Percentiles rank a stretch among this genome's conserved stretches.
phyloP scores from a whole-genome alignment of 2,329 filamentous ascomycete genomes.

The Arthroderma sp. region DNA sequence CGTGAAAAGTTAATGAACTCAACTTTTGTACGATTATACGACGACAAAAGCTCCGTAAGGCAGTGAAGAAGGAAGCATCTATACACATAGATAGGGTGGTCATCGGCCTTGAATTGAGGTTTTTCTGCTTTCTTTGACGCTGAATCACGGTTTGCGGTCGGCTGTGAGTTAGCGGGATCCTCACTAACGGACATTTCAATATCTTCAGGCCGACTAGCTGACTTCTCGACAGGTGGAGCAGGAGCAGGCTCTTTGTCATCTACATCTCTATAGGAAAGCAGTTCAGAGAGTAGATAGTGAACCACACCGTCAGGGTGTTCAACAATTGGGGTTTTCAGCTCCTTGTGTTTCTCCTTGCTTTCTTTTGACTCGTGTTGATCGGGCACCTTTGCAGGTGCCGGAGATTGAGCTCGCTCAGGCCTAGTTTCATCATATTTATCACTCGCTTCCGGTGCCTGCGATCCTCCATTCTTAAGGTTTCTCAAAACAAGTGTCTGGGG shows the following conservation, averaged over 20 bases:
- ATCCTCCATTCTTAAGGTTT: conserved; percentile 28
- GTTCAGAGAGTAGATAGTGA: conserved; percentile 83
- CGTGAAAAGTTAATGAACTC: conserved; percentile 99
- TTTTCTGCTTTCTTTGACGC: conserved; percentile 53
- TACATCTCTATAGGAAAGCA: conserved; percentile 83
- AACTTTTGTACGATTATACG: conserved; percentile 88
- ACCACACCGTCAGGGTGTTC: conserved; percentile 92
- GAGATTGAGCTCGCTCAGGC: conserved; percentile 11
- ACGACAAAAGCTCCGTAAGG: conserved; percentile 67
- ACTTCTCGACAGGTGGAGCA: conserved; percentile 13
- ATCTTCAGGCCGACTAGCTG: conserved; percentile 31
- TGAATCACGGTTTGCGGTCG: conserved; percentile 2
- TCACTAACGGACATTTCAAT: conserved; percentile 40
- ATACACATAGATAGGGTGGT: conserved; percentile 93
- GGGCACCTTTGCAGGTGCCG: conserved; percentile 23
- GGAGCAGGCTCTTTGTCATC: conserved; percentile 61
- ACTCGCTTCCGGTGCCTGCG: conserved; percentile 21
- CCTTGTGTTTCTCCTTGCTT: conserved; percentile 46
- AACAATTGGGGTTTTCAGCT: conserved; percentile 70
- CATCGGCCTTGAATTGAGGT: conserved; percentile 71
- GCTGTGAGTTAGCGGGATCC: conserved; percentile 22
- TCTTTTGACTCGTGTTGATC: conserved; percentile 15
- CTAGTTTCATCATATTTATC: conserved; percentile 18
- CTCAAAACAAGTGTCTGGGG: conserved; percentile 45
- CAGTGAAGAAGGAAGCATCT: conserved; percentile 90